Evolutionary conservation across 768 basidiomycete species (phyloP), one percentile per base, ranked within the genome.

Genomic region (Rickenella mellea): DNA sequence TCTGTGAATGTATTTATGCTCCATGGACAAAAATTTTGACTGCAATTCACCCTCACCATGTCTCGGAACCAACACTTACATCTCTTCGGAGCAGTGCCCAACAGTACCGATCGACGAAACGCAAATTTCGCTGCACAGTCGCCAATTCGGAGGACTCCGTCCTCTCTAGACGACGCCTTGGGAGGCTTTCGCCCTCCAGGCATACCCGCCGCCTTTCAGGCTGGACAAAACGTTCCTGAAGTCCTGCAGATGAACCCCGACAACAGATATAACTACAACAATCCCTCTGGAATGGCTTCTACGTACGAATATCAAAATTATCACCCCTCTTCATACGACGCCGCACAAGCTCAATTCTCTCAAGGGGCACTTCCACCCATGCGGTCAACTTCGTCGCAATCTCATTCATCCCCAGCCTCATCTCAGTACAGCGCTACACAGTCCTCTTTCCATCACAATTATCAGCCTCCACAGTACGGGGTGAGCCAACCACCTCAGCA

Each of bases 221-320:
- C n/a, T 15, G 19, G 33, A 22, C 5, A 22, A 10, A 36, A 22
- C 4, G 19, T 36, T 22, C 3, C 3, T 36, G 11, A 17, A 3
- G 15, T 17, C 33, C 10, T 36, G 37, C 12, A 38, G 39, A 38
- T 38, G 41, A 25, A n/a, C 39, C 11, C 43, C 31, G 73, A 74
- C 58, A 64, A 68, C 40, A 66, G 71, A 45, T 76, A 77, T 52
- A 63, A 76, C 57, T 80, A 81, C 55, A 67, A 68, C 41, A 61
- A 68, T 45, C 63, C 70, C 40, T 68, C 65, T 15, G 64, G 64
- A 26, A 55, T 61, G 27, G 64, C 64, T 42, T 51, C 60, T 25
- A 59, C 64, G 44, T 80, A 82, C 55, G 73, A 72, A 48, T 78
- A 76, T 55, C 37, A 69, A 24, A 56, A 66, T 42, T 71, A 74